Percentiles rank a stretch among this genome's conserved stretches.
Conservation (phyloP, 2,329 filamentous ascomycete species). For the Phoma herbarum region DNA sequence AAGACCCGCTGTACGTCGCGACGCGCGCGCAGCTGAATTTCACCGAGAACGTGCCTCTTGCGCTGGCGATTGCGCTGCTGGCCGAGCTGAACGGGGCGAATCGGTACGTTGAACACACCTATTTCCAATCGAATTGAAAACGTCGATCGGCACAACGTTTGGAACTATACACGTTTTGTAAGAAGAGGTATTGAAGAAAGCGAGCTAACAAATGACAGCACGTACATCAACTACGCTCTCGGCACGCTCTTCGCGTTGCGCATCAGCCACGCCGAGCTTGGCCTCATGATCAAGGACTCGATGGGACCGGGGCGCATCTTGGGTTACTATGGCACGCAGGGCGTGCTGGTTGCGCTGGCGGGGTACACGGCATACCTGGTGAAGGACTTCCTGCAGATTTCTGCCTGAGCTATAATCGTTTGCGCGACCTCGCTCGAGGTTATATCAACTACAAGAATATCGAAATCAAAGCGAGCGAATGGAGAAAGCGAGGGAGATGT, state of each 20-base stretch:
- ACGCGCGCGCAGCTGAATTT: constrained; percentile 54
- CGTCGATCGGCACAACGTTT: too few relatives aligned
- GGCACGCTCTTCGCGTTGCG: constrained; percentile 52
- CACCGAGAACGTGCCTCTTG: constrained; percentile 55
- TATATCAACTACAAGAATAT: too few relatives aligned
- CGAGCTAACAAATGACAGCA: too few relatives aligned
- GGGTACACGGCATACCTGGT: constrained; percentile 46
- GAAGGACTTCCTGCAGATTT: constrained; percentile 43
- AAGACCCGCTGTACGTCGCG: constrained; percentile 49
- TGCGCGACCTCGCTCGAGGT: too few relatives aligned
- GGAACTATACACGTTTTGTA: too few relatives aligned
- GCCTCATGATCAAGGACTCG: constrained; percentile 41
- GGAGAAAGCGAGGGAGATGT: too few relatives aligned
- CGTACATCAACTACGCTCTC: constrained; percentile 50
- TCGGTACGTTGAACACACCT: constrained; percentile 22
- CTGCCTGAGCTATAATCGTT: too few relatives aligned
- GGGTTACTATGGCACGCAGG: constrained; percentile 46
- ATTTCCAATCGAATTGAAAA: neutral
- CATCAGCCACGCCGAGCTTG: constrained; percentile 53
- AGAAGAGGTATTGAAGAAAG: too few relatives aligned
- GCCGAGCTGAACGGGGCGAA: constrained; percentile 58
- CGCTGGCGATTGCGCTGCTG: constrained; percentile 50
- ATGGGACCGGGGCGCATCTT: constrained; percentile 35
- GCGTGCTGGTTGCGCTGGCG: constrained; percentile 36
- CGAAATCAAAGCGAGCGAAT: neutral